Percentiles rank a stretch among this genome's conserved stretches.
Evolutionary conservation across 202 grass and related monocot genomes (phyloP).

Genomic region (Miscanthus sacchariflorus): DNA sequence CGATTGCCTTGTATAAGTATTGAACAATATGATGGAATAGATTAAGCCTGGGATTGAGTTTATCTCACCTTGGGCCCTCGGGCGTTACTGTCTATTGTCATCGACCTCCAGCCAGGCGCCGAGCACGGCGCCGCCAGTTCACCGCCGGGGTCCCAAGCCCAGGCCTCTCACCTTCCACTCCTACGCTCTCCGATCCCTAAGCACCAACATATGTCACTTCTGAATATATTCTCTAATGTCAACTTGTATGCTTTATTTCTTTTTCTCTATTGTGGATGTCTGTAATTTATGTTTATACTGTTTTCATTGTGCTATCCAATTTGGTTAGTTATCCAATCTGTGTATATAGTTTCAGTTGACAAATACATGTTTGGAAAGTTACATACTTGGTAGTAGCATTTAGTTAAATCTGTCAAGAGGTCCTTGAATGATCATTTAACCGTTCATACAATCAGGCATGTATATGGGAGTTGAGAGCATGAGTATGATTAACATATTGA

Average conservation of each 20-base stretch:
- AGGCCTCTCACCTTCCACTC: too few relatives aligned
- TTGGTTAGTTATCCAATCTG: not conserved
- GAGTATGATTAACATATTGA: not conserved
- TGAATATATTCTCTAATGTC: conserved; percentile 29
- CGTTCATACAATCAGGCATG: not conserved
- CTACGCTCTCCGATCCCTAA: too few relatives aligned
- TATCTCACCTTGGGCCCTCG: too few relatives aligned
- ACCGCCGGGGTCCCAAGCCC: too few relatives aligned
- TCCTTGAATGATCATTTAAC: not conserved
- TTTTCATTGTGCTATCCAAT: not conserved
- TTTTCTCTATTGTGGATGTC: conserved; percentile 8
- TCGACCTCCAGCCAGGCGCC: too few relatives aligned
- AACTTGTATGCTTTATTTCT: not conserved
- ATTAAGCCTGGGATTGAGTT: too few relatives aligned
- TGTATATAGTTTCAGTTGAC: not conserved
- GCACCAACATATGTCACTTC: conserved; percentile 17
- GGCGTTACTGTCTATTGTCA: too few relatives aligned
- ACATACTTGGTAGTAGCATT: not conserved
- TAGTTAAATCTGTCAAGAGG: not conserved
- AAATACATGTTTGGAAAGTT: conserved; percentile 13
- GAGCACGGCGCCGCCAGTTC: too few relatives aligned
- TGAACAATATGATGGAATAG: too few relatives aligned
- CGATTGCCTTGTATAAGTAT: too few relatives aligned
- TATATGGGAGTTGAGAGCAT: not conserved
- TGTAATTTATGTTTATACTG: conserved; percentile 21